phyloP scores from a whole-genome alignment of 1,284 basidiomycete genomes.

The Fomitopsis palustris region DNA sequence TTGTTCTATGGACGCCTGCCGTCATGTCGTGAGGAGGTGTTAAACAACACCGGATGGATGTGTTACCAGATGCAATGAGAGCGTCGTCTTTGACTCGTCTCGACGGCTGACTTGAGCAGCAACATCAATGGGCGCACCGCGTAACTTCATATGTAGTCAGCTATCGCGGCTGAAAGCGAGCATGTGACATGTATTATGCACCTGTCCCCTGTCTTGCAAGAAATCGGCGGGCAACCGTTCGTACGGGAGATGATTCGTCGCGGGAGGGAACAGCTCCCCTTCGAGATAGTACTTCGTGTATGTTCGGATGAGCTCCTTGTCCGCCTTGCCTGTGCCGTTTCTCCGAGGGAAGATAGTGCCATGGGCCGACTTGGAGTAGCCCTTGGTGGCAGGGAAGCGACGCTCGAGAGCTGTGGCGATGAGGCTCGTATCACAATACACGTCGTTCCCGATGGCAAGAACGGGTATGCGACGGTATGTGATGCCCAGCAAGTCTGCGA shows the following conservation, averaged over 20 bases:
- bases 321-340: conserved; percentile 35
- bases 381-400: conserved; percentile 42
- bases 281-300: conserved; percentile 46
- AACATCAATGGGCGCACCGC: conserved; percentile 34
- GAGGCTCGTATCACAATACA: conserved; percentile 51
- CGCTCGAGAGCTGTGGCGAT: conserved; percentile 45
- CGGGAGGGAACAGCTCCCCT: conserved; percentile 38
- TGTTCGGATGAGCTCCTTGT: conserved; percentile 45
- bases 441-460: conserved; percentile 54
- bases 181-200: conserved; percentile 14
- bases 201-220: conserved; percentile 43
- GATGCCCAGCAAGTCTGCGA: conserved; percentile 46
- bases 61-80: conserved; percentile 41
- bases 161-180: neutral
- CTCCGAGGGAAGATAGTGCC: conserved; percentile 44
- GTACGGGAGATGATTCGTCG: conserved; percentile 40
- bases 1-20: conserved; percentile 44
- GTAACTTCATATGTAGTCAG: conserved; percentile 3
- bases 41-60: neutral
- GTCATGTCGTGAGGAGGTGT: neutral
- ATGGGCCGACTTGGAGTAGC: conserved; percentile 26
- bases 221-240: conserved; percentile 45
- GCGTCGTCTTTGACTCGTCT: conserved; percentile 29
- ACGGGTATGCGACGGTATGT: conserved; percentile 53
- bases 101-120: conserved; percentile 30